These are phyloP conservation scores for Pilasporangium apinafurcum DNA, from an alignment of 352 stramenopile species.

Conservation along the genomic window DNA sequence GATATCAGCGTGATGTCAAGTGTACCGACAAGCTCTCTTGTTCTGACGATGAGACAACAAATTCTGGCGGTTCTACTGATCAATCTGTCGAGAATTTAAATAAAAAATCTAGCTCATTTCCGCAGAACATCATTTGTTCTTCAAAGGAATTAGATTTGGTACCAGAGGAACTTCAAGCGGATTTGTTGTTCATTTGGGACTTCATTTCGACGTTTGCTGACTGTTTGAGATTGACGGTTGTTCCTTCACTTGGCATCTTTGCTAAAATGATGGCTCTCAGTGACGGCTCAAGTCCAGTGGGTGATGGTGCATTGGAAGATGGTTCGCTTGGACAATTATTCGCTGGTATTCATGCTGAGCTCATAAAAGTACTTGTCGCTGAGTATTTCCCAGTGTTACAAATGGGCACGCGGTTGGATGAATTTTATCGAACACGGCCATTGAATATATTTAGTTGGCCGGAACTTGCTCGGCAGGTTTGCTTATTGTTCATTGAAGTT, in stretches of 20 bases:
- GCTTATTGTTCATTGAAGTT: constrained; percentile 63
- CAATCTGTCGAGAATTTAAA: not conserved
- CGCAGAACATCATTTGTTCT: constrained; percentile 15
- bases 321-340: constrained; percentile 34
- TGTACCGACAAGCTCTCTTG: not conserved
- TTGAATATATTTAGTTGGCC: constrained; percentile 78
- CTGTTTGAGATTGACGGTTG: constrained; percentile 33
- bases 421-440: constrained; percentile 66
- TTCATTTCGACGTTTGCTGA: constrained; percentile 72
- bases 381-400: constrained; percentile 72
- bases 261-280: constrained; percentile 37
- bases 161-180: constrained; percentile 29
- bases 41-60: too few relatives aligned
- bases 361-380: constrained; percentile 41
- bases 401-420: constrained; percentile 58
- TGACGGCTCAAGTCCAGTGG: constrained; percentile 39
- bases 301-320: constrained; percentile 42
- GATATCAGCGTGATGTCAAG: constrained; percentile 14
- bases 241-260: constrained; percentile 50
- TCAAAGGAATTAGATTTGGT: constrained; percentile 32
- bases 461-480: constrained; percentile 73
- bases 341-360: constrained; percentile 40
- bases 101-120: not conserved
- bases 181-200: constrained; percentile 76
- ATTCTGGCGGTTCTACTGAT: not conserved